Conservation (phyloP, 2,329 filamentous ascomycete species). For the Lojkania enalia region DNA sequence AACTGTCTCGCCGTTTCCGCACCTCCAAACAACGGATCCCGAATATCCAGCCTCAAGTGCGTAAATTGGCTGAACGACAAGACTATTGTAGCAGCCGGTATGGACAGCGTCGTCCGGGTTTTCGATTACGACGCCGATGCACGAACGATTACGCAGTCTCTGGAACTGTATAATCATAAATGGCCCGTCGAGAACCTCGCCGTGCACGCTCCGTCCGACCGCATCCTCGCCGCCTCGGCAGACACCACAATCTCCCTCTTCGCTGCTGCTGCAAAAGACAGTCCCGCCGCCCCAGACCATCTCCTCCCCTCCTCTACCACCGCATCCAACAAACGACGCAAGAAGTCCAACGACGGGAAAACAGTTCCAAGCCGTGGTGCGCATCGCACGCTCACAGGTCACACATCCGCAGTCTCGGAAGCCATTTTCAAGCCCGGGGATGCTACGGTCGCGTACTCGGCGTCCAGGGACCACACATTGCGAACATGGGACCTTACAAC, state of each 20-base stretch:
- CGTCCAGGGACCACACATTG: constrained; percentile 87
- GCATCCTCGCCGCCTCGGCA: constrained; percentile 81
- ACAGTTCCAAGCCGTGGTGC: constrained; percentile 75
- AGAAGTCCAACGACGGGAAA: constrained; percentile 62
- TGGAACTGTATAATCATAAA: constrained; percentile 84
- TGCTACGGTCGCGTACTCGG: constrained; percentile 85
- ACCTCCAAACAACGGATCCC: constrained; percentile 63
- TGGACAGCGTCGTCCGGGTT: constrained; percentile 82
- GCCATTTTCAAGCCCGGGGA: constrained; percentile 85
- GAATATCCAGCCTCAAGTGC: constrained; percentile 73
- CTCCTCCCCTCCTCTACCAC: constrained; percentile 69
- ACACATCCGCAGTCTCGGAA: constrained; percentile 75
- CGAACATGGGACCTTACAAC: constrained; percentile 91
- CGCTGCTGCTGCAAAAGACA: constrained; percentile 76
- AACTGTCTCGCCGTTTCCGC: constrained; percentile 78
- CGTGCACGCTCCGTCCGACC: constrained; percentile 71
- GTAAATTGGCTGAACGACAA: constrained; percentile 79
- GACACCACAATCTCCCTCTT: constrained; percentile 88
- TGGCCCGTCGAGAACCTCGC: constrained; percentile 74
- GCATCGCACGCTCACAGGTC: constrained; percentile 70
- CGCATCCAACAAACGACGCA: constrained; percentile 73
- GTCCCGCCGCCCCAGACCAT: constrained; percentile 70
- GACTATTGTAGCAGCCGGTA: constrained; percentile 78
- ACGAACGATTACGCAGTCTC: constrained; percentile 66
- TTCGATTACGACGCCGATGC: constrained; percentile 83